Evolutionary conservation across 805 yeast species (phyloP).

Genomic region (Saturnispora besseyi): DNA sequence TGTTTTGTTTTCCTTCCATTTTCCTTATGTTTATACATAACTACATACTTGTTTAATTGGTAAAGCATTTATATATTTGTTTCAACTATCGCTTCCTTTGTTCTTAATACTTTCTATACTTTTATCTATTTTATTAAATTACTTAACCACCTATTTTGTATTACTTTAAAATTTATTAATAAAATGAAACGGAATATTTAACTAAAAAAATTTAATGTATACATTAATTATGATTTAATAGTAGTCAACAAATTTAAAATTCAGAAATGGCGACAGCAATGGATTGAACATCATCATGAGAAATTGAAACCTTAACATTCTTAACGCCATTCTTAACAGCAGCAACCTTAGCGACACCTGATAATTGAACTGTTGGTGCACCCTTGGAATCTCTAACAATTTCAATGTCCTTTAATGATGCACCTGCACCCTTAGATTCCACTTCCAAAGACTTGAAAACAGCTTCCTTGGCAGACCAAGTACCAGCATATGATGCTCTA

Average conservation of each 20-base stretch:
- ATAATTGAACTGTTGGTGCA: conserved; percentile 72
- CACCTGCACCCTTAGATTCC: conserved; percentile 89
- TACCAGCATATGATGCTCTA: conserved; percentile 89
- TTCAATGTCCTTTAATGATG: conserved; percentile 86
- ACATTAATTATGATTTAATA: not conserved
- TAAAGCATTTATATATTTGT: not conserved
- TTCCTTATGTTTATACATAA: not conserved
- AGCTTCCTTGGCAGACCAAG: conserved; percentile 99
- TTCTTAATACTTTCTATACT: not conserved
- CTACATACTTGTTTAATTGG: not conserved
- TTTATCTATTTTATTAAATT: not conserved
- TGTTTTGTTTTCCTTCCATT: not conserved
- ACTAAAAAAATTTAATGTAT: not conserved
- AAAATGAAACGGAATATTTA: not conserved
- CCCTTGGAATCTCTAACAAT: conserved; percentile 63
- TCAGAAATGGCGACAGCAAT: conserved; percentile 90
- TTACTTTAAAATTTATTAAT: not conserved
- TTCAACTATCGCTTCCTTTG: not conserved
- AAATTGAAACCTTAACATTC: conserved; percentile 76
- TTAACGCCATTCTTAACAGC: conserved; percentile 65
- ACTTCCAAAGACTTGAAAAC: conserved; percentile 94
- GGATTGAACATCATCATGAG: conserved; percentile 95
- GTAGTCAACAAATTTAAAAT: conserved; percentile 26
- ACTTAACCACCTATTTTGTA: not conserved
- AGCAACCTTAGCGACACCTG: conserved; percentile 67